Evolutionary conservation across 1,284 basidiomycete species (phyloP), one percentile per base, ranked within the genome.

Genomic region (Ustilago shanxiensis): DNA sequence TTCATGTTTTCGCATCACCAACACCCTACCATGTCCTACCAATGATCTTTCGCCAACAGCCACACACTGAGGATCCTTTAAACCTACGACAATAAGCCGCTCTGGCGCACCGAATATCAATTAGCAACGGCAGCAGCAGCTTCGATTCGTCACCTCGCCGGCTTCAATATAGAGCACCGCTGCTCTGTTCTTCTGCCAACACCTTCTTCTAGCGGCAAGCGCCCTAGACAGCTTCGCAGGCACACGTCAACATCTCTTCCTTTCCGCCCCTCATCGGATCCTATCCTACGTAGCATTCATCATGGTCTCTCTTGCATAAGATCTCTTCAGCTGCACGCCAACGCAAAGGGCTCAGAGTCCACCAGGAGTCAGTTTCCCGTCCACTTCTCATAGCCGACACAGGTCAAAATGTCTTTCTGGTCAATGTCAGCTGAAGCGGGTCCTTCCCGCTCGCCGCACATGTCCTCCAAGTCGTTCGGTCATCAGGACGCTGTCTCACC

Each of bases 341-440:
- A 28, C 7, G 14, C 24, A n/a, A 49, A 28, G 22, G 47, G 26
- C 47, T 44, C n/a, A 20, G 41, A 5, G 41, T 44, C 41, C 41
- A n/a, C 37, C 14, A n/a, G 18, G 37, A 16, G 18, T n/a, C n/a
- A n/a, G n/a, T n/a, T n/a, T 39, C 37, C 37, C 18, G 2, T n/a
- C 20, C n/a, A 13, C 6, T 22, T 11, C 16, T 39, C 24, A 13
- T 47, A 45, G 22, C n/a, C 20, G 26, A 33, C 56, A 29, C 35
- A 16, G 24, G 31, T 5, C 51, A 26, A 18, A 9, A 72, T 72
- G 70, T 72, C 70, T n/a, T 64, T 67, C 28, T 72, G 65, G 65
- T 18, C 60, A 1, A 33, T 58, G 26, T 60, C 72, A 1, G 66
- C 72, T 20, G 72, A 75, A 57, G 63, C 72, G 37, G 72, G 72